These are phyloP conservation scores for Helotiales sp. DNA, from an alignment of 2,329 filamentous ascomycete genomes.

Conservation along the genomic window DNA sequence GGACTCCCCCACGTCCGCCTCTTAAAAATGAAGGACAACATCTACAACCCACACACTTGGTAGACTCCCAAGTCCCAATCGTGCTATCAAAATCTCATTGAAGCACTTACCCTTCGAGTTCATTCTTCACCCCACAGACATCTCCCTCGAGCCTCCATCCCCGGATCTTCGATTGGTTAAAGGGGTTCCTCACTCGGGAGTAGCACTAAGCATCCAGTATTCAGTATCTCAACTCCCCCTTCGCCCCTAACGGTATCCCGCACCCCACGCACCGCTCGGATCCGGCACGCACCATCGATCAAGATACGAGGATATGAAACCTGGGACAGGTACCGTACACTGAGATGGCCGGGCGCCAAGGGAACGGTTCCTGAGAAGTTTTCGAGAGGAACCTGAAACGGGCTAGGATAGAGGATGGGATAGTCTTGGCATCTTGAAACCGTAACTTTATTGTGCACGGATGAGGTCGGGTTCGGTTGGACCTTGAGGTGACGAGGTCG, in stretches of 20 bases:
- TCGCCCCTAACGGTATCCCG: background rate
- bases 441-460: background rate
- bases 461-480: background rate
- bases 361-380: background rate
- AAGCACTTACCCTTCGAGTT: background rate
- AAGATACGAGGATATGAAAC: background rate
- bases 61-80: background rate
- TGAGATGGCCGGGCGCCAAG: no score
- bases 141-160: background rate
- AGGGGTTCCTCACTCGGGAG: no score
- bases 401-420: background rate
- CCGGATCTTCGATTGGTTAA: background rate
- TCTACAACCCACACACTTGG: background rate
- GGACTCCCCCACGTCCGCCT: background rate
- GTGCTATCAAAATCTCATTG: background rate
- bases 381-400: background rate
- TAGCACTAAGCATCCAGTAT: no score
- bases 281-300: background rate
- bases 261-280: background rate
- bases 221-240: no score
- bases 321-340: background rate
- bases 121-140: background rate
- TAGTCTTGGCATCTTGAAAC: slow-evolving; percentile 4
- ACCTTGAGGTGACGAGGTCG: no score
- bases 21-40: background rate